Evolutionary conservation across 2,329 filamentous ascomycete species (phyloP), one percentile per base, ranked within the genome.

Genomic region (Periconia digitata): DNA sequence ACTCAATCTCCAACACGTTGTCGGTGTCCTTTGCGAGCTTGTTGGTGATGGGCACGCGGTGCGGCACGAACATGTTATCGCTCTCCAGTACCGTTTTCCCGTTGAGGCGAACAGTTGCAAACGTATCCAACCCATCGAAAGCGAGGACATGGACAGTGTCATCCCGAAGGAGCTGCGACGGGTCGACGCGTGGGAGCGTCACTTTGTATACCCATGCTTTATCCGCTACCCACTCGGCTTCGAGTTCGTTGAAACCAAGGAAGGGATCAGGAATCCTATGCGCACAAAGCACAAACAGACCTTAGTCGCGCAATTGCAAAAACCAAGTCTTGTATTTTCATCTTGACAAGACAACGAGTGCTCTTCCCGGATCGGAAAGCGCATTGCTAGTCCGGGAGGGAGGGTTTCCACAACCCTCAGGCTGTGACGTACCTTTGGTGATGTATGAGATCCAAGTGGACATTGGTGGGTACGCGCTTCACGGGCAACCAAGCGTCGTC

Each of bases 91-190:
- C 78, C 21, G 72, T 62, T 1, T 71, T 59, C 8, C 74, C 80
- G 55, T 86, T 84, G 16, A 86, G 72, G 8, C 59, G 73, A 29
- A 85, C 81, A 0, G 75, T 80, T 0, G 83, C 81, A 53, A 84
- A 85, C 0, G 84, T 86, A 59, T 86, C 84, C 1, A 86, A 76
- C 0, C 84, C 84, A 55, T 85, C 78, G 48, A 86, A 85, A 8
- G 83, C 79, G 5, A 86, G 69, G 15, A 81, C 76, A 16, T 74
- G 67, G 20, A 59, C 71, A 7, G 56, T 56, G 23, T 67, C 63
- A 34, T 67, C 51, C 18, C 64, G 54, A 3, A 27, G 8, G 8
- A 15, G n/a, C 6, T 32, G 10, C 4, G 59, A 47, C 34, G 56
- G 38, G n/a, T 49, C 42, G 56, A 40, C 15, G 49, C 42, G 15